Conservation (phyloP, 2,329 filamentous ascomycete species). For the Erysiphe pulchra region DNA sequence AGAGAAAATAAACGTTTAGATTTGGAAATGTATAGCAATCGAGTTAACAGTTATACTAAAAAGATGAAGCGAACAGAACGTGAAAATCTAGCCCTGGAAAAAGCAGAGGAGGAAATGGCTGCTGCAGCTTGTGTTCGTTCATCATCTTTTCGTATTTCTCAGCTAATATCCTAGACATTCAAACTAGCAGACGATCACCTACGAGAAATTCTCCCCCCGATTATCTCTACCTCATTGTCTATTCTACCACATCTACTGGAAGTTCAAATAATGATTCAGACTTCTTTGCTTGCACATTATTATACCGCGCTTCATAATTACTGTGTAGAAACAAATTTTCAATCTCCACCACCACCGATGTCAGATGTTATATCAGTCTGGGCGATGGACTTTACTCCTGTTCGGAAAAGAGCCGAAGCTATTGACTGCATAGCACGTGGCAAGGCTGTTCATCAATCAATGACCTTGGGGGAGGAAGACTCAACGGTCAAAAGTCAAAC, state of each 20-base stretch:
- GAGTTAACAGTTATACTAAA: constrained; percentile 40
- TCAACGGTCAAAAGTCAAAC: constrained; percentile 10
- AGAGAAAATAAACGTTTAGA: constrained; percentile 61
- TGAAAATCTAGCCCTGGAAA: constrained; percentile 44
- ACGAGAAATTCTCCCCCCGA: constrained; percentile 40
- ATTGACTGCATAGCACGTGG: constrained; percentile 38
- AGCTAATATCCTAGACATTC: constrained; percentile 29
- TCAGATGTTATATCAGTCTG: constrained; percentile 42
- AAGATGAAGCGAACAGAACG: constrained; percentile 46
- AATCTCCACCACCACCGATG: constrained; percentile 46
- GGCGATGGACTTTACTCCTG: constrained; percentile 33
- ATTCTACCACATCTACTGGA: constrained; percentile 48
- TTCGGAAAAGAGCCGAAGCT: constrained; percentile 39
- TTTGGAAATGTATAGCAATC: constrained; percentile 52
- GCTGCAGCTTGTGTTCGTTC: constrained; percentile 32
- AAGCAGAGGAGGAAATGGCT: constrained; percentile 44
- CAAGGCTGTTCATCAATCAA: constrained; percentile 33
- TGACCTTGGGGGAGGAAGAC: constrained; percentile 14
- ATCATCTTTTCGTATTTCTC: not conserved
- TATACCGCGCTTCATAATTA: constrained; percentile 57
- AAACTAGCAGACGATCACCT: constrained; percentile 50
- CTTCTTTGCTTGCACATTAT: constrained; percentile 48
- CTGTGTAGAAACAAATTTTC: constrained; percentile 40
- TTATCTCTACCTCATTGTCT: constrained; percentile 44
- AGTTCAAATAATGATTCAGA: constrained; percentile 50